Conservation (phyloP, 192 early-diverging fungal genomes). For the Coemansia sp. region DNA sequence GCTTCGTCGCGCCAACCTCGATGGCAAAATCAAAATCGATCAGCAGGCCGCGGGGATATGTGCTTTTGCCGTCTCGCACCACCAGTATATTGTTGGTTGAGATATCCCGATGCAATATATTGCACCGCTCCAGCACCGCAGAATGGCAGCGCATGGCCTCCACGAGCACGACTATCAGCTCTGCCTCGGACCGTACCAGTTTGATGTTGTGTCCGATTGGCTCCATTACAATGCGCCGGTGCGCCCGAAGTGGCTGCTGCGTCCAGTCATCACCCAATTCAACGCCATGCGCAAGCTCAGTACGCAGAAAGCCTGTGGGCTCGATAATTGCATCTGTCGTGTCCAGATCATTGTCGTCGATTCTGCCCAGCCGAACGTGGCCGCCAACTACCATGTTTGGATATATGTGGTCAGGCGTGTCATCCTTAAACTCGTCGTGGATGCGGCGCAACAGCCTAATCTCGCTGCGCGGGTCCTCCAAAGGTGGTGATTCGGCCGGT, state of each 20-base stretch:
- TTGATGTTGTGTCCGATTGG: constrained; percentile 6
- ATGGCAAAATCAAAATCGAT: constrained; percentile 35
- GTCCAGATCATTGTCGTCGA: background rate
- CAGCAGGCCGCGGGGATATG: constrained; percentile 10
- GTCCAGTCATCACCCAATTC: too few relatives aligned
- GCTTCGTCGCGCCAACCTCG: background rate
- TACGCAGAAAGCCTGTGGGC: too few relatives aligned
- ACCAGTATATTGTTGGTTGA: constrained; percentile 25
- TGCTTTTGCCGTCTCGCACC: background rate
- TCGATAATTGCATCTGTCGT: background rate
- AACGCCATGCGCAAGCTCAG: too few relatives aligned
- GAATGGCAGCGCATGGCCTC: constrained; percentile 26
- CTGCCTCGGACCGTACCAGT: background rate
- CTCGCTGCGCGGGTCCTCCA: constrained; percentile 1
- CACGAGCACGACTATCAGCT: constrained; percentile 19
- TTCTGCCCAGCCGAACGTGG: background rate
- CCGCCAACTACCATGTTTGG: background rate
- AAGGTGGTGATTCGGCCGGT: background rate
- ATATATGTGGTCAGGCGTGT: background rate
- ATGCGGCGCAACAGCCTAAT: background rate
- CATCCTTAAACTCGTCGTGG: background rate
- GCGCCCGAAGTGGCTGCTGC: background rate
- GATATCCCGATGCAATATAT: constrained; percentile 26
- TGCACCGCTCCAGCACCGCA: constrained; percentile 7
- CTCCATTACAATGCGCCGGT: constrained; percentile 12